These are phyloP conservation scores for Corchorus capsularis DNA, from an alignment of 345 rosid species.

Conservation along the genomic window DNA sequence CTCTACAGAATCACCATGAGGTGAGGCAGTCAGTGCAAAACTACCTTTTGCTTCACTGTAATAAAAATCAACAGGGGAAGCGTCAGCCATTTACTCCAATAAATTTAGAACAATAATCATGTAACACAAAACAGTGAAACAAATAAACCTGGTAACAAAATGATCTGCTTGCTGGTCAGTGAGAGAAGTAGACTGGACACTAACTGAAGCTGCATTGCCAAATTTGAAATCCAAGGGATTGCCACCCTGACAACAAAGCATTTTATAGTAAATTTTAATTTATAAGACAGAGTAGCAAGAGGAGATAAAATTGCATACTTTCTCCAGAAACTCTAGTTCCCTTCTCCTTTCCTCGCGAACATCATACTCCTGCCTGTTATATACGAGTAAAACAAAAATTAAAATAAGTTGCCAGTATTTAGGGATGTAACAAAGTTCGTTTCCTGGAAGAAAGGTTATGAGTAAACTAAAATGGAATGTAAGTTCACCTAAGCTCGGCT, in stretches of 20 bases:
- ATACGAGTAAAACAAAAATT: conserved; percentile 23
- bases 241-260: conserved; percentile 74
- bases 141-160: conserved; percentile 75
- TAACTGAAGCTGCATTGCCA: conserved; percentile 68
- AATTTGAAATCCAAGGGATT: conserved; percentile 97
- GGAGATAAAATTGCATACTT: conserved; percentile 57
- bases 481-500: conserved; percentile 80
- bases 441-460: neutral
- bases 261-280: conserved; percentile 17
- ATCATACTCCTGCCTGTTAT: conserved; percentile 93
- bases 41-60: conserved; percentile 96
- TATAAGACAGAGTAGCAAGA: conserved; percentile 27
- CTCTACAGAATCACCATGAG: conserved; percentile 93
- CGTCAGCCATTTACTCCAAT: conserved; percentile 30
- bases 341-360: conserved; percentile 95
- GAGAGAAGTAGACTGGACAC: conserved; percentile 94
- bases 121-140: conserved; percentile 22
- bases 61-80: conserved; percentile 24
- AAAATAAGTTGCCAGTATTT: neutral
- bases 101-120: conserved; percentile 17
- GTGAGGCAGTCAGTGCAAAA: conserved; percentile 88
- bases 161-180: conserved; percentile 79
- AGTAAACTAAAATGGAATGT: conserved; percentile 12
- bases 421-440: neutral
- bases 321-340: conserved; percentile 95